Evolutionary conservation across 371 early-diverging fungal genomes (phyloP), one percentile per base, ranked within the genome.

Genomic region (Mucor circinelloides): DNA sequence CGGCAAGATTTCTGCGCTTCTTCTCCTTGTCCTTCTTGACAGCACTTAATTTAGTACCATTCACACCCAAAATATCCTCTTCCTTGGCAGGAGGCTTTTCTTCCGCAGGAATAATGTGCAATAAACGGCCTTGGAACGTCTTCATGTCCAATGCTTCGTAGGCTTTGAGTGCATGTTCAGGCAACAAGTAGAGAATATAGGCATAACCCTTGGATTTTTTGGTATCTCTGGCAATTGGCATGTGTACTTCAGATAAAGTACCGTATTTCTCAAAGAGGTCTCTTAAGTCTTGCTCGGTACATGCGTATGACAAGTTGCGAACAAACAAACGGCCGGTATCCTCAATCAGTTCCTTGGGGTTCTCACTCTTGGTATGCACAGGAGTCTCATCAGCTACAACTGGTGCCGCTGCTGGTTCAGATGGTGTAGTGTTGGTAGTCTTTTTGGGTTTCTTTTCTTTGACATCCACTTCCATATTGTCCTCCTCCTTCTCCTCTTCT

Each of bases 291-390:
- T 92, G 90, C 63, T 92, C 93, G 0, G 96, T 94, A 68, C 94
- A 92, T 40, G 92, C 81, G 80, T 94, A 99, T 12, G 97, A 83
- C 30, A 99, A 83, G 74, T 98, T 98, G 63, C 93, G 89, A 50
- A 98, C 89, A 84, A 95, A 96, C 40, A 99, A 82, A 23, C 99
- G 91, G 1, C 97, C 98, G 5, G 97, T 97, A 57, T 99, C 97
- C 4, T 87, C 84, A 77, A 99, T 97, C 30, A 88, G 76, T 12
- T 90, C 90, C 68, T 78, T 77, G 34, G 87, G 77, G 44, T 85
- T 79, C 6, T 67, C 64, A 2, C 40, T 48, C 36, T 65, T 69
- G 28, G 34, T 58, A 23, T 31, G 46, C 8, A 10, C 38, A 13
- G 21, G 27, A 27, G 44, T 28, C 21, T 54, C 61, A 7, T 48